Conservation (phyloP, 2,329 filamentous ascomycete genomes). For the Colletotrichum brevisporum region DNA sequence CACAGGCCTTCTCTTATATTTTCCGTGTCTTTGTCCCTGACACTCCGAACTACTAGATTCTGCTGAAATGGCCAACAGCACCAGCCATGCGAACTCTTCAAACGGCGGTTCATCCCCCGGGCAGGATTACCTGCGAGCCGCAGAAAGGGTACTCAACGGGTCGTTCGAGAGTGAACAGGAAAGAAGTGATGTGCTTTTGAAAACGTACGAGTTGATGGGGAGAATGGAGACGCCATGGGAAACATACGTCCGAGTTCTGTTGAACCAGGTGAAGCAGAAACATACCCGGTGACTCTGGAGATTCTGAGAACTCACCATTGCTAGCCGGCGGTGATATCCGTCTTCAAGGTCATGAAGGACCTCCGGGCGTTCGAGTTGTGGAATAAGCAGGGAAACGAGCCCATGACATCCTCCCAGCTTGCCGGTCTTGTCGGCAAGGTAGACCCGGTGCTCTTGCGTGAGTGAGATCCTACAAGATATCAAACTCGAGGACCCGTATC, state of each 20-base stretch:
- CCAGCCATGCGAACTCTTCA: not conserved
- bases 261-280: constrained; percentile 3
- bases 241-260: constrained; percentile 5
- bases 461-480: not conserved
- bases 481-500: not conserved
- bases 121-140: constrained; percentile 10
- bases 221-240: constrained; percentile 25
- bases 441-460: constrained; percentile 22
- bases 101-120: not conserved
- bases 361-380: constrained; percentile 13
- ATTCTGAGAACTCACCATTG: not conserved
- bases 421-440: constrained; percentile 12
- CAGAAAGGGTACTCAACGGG: not conserved
- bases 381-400: constrained; percentile 18
- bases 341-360: constrained; percentile 13
- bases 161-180: constrained; percentile 15
- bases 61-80: constrained; percentile 1
- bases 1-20: too few species aligned
- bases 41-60: too few species aligned
- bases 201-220: constrained; percentile 12
- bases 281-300: not conserved
- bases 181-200: constrained; percentile 1
- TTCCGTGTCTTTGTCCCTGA: too few species aligned
- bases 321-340: not conserved
- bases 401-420: constrained; percentile 26